These are phyloP conservation scores for Petrea volubilis DNA, from an alignment of 257 asterid species.

Conservation along the genomic window DNA sequence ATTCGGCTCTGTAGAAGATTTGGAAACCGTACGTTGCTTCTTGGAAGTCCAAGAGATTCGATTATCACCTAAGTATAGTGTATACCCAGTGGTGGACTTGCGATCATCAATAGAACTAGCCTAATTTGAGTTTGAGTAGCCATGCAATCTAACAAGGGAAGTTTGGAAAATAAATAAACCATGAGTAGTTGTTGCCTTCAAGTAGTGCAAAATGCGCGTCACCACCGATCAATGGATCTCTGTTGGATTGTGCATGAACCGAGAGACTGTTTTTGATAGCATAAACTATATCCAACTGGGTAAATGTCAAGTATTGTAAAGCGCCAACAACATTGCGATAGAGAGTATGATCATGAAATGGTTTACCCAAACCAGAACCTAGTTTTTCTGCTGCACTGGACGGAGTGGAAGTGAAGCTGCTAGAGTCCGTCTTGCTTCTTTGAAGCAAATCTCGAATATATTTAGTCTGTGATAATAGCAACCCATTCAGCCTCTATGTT, in stretches of 20 bases:
- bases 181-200: too few relatives aligned
- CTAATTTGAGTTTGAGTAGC: background rate
- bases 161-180: background rate
- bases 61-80: background rate
- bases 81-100: background rate
- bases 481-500: too few relatives aligned
- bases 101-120: background rate
- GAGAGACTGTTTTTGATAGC: too few relatives aligned
- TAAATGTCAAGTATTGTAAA: background rate
- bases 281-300: background rate
- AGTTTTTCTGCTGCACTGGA: too few relatives aligned
- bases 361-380: too few relatives aligned
- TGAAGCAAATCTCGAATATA: too few relatives aligned
- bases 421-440: too few relatives aligned
- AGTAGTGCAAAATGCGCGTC: background rate
- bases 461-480: too few relatives aligned
- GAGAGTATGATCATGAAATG: background rate
- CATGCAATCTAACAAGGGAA: background rate
- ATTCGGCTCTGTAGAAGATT: background rate
- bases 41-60: background rate
- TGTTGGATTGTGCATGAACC: background rate
- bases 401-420: too few relatives aligned
- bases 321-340: background rate
- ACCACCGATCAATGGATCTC: background rate
- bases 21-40: background rate